Percentiles rank a stretch among this genome's conserved stretches.
Conservation (phyloP, 2,329 filamentous ascomycete species). For the Claviceps sp. region DNA sequence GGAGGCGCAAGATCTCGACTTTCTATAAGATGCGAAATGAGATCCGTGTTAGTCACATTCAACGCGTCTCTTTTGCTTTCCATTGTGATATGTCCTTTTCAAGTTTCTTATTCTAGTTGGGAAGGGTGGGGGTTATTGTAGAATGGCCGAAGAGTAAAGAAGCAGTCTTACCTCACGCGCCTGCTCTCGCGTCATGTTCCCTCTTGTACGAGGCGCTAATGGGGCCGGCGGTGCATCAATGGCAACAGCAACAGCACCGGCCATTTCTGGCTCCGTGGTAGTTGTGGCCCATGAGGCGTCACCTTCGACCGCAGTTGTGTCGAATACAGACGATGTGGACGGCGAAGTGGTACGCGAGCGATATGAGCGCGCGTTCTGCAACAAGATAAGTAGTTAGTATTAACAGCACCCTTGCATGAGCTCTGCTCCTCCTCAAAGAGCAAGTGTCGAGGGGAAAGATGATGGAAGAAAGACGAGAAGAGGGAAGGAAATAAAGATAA, state of each 20-base stretch:
- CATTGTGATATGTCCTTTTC: background rate
- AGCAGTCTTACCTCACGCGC: constrained; percentile 30
- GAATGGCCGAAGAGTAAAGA: background rate
- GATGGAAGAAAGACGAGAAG: background rate
- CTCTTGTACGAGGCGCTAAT: constrained; percentile 3
- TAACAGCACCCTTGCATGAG: background rate
- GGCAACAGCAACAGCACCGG: constrained; percentile 2
- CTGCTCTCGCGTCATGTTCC: constrained; percentile 35
- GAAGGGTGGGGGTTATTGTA: background rate
- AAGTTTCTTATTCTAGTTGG: background rate
- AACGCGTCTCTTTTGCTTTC: background rate
- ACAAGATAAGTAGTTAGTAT: constrained; percentile 5
- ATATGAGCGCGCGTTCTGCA: constrained; percentile 3
- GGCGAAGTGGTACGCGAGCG: constrained; percentile 22
- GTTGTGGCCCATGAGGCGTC: constrained; percentile 35
- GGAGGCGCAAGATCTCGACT: constrained; percentile 51
- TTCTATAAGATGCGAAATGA: constrained; percentile 25
- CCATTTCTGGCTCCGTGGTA: constrained; percentile 34
- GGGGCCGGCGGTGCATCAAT: constrained; percentile 4
- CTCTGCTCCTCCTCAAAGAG: background rate
- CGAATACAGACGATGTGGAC: constrained; percentile 36
- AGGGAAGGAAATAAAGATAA: background rate
- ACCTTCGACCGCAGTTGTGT: constrained; percentile 32
- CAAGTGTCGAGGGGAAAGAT: no score
- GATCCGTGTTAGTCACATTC: constrained; percentile 3